Conservation (phyloP, 2,329 filamentous ascomycete genomes). For the Penicillium sp. region DNA sequence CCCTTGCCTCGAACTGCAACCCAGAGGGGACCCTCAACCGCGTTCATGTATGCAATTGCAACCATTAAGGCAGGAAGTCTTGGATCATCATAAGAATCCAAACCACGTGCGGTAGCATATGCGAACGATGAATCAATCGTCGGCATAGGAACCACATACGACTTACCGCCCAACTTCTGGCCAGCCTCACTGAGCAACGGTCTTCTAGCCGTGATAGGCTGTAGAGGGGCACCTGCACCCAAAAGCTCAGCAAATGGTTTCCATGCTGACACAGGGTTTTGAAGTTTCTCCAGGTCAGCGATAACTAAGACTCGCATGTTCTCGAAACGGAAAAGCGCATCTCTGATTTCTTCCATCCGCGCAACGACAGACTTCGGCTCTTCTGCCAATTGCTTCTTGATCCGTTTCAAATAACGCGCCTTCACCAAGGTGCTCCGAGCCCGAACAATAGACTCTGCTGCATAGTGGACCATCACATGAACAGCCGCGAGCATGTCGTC, state of each 20-base stretch:
- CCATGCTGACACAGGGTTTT: slow-evolving; percentile 71
- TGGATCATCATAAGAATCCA: slow-evolving; percentile 66
- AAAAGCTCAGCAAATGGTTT: slow-evolving; percentile 52
- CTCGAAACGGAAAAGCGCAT: slow-evolving; percentile 66
- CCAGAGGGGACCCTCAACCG: slow-evolving; percentile 94
- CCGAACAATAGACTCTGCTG: slow-evolving; percentile 65
- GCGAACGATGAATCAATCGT: slow-evolving; percentile 88
- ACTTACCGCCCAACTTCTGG: slow-evolving; percentile 61
- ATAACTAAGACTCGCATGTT: slow-evolving; percentile 82
- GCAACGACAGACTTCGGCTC: slow-evolving; percentile 65
- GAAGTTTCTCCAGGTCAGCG: slow-evolving; percentile 66
- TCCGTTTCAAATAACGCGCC: slow-evolving; percentile 73
- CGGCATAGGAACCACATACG: slow-evolving; percentile 78
- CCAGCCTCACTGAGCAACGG: slow-evolving; percentile 69
- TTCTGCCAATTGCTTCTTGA: slow-evolving; percentile 69
- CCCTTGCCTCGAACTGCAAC: slow-evolving; percentile 84
- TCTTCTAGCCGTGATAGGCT: slow-evolving; percentile 61
- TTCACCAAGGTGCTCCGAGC: slow-evolving; percentile 77
- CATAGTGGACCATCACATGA: slow-evolving; percentile 68
- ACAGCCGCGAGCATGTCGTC: slow-evolving; percentile 52
- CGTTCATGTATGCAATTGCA: slow-evolving; percentile 80
- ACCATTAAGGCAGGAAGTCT: slow-evolving; percentile 76
- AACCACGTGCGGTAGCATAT: slow-evolving; percentile 63
- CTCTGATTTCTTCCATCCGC: slow-evolving; percentile 70
- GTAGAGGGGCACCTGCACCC: slow-evolving; percentile 49